phyloP scores from a whole-genome alignment of 2,329 filamentous ascomycete species.

The Epicoccum nigrum region DNA sequence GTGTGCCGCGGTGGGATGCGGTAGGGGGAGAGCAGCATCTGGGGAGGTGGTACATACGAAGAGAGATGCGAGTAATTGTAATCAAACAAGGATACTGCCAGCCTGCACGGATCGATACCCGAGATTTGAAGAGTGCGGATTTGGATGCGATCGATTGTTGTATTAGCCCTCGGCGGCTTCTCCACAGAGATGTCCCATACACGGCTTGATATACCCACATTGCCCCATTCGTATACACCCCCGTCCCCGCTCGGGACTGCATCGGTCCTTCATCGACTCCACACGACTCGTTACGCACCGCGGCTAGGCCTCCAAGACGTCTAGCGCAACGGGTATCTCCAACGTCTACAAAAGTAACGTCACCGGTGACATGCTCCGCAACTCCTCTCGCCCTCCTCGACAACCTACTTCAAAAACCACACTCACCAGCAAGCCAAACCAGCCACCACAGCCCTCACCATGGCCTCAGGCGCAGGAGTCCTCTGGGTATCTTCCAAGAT shows the following conservation, averaged over 20 bases:
- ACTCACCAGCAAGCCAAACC: not conserved
- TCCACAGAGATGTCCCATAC: slow-evolving; percentile 3
- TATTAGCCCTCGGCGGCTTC: not conserved
- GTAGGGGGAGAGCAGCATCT: not conserved
- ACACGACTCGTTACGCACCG: not conserved
- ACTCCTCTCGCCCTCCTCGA: too few species aligned
- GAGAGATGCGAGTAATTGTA: slow-evolving; percentile 16
- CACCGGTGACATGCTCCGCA: too few species aligned
- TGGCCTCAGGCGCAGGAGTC: slow-evolving; percentile 4
- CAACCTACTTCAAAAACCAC: too few species aligned
- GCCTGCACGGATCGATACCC: not conserved
- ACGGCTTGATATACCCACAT: not conserved
- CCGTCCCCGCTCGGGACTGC: slow-evolving; percentile 1
- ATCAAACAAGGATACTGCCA: slow-evolving; percentile 5
- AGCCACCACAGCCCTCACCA: not conserved
- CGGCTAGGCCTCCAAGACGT: not conserved
- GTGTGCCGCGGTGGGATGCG: not conserved
- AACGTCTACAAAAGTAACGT: not conserved
- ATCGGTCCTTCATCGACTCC: slow-evolving; percentile 11
- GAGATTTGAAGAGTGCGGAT: too few species aligned
- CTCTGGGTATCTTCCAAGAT: slow-evolving; percentile 6
- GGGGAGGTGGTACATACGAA: slow-evolving; percentile 9
- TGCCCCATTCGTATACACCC: not conserved
- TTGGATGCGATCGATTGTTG: not conserved
- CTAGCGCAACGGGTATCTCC: not conserved